Base-by-base conservation (phyloP, 225 moss, liverwort and hornwort species). In the Pseudoscleropodium purum region DNA sequence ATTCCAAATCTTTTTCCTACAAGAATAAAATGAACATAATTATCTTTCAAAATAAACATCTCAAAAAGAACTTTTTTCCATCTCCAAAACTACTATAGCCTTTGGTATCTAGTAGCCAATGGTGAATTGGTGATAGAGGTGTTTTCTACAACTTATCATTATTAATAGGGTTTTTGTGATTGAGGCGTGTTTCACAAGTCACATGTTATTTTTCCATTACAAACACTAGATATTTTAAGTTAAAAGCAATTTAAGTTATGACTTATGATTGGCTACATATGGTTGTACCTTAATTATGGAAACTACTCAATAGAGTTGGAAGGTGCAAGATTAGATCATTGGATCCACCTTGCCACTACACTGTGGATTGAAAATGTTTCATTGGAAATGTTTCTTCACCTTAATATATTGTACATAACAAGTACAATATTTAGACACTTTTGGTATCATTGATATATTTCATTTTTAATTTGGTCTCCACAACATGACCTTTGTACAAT, bases 1-100 rank as follows among this genome's bases (percentile, higher is more conserved):
- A 7, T 2, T 51, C 34, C 8, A 14, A 14, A 13, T 49, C 6
- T 1, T 34, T 77, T 14, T 21, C 2, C 21, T 5, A 21, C 21
- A 52, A 21, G 34, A 52, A 34, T 34, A 36, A 78, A 52, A 13
- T 78, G 5, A 54, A 15, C 4, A 37, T 47, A 47, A 47, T 24
- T 23, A 9, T 78, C 13, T 78, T 54, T 78, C 3, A 52, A 57
- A n/a, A 26, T 4, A 0, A 5, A 26, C 10, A 36, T 26, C 1
- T 1, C 10, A 10, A n/a, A 57, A 57, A 17, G 0, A 56, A 16
- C 2, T 18, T 43, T 17, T 78, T 1, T 0, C 3, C 2, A 20
- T 26, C 0, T 57, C 8, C 2, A 57, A 57, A 56, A 37, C 10
- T 52, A 25, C 10, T 25, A n/a, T 0, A 37, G 1, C 56, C 15